These are phyloP conservation scores for Zygotorulaspora sp. DNA, from an alignment of 805 yeast genomes.

Conservation along the genomic window DNA sequence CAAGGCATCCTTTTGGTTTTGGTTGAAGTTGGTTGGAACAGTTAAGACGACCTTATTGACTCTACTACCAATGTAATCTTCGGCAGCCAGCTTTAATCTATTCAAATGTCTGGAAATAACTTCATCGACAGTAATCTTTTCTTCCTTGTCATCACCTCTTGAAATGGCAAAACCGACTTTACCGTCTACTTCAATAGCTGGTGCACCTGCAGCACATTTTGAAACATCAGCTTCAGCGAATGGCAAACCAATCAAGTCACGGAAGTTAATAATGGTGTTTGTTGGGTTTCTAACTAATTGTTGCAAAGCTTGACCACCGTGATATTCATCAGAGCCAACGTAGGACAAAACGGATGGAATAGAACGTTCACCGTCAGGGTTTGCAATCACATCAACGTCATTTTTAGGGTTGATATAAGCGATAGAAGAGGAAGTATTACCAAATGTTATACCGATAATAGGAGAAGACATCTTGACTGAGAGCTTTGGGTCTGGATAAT, in stretches of 20 bases:
- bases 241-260: slow-evolving; percentile 82
- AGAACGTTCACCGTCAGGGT: slow-evolving; percentile 97
- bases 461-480: slow-evolving; percentile 38
- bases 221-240: slow-evolving; percentile 67
- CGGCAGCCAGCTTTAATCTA: slow-evolving; percentile 82
- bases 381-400: slow-evolving; percentile 89
- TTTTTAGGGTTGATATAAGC: slow-evolving; percentile 87
- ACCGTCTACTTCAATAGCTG: slow-evolving; percentile 45
- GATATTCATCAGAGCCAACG: slow-evolving; percentile 92
- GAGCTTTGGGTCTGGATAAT: no score
- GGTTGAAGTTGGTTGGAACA: slow-evolving; percentile 84
- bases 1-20: slow-evolving; percentile 63
- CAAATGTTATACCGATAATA: slow-evolving; percentile 92
- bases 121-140: slow-evolving; percentile 66
- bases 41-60: slow-evolving; percentile 83
- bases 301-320: slow-evolving; percentile 92
- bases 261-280: slow-evolving; percentile 83
- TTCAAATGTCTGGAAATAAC: slow-evolving; percentile 77
- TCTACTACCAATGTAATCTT: slow-evolving; percentile 78
- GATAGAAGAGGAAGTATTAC: slow-evolving; percentile 92
- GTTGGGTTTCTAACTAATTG: slow-evolving; percentile 87
- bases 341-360: slow-evolving; percentile 91
- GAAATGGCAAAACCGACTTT: slow-evolving; percentile 60
- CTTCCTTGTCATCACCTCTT: slow-evolving; percentile 44
- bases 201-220: slow-evolving; percentile 53